Evolutionary conservation across 2,329 filamentous ascomycete species (phyloP).

Genomic region (Aspergillus versicolor): DNA sequence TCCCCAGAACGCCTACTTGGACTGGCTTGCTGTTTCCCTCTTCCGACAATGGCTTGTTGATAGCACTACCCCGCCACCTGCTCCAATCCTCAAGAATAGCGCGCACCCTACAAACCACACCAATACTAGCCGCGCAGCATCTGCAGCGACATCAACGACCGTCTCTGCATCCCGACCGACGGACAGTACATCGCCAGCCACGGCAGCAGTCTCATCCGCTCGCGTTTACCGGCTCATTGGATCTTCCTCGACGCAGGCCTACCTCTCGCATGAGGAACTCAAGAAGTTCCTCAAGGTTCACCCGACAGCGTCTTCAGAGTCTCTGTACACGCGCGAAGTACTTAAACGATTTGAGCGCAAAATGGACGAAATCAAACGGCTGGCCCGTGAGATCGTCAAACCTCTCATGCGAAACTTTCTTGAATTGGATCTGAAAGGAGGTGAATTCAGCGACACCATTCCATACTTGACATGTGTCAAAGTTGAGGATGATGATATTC

Average conservation of each 20-base stretch:
- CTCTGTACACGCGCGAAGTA: constrained; percentile 80
- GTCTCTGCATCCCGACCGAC: constrained; percentile 19
- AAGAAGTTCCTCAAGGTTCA: constrained; percentile 85
- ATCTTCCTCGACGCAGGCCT: constrained; percentile 58
- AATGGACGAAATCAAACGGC: constrained; percentile 81
- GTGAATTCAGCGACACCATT: constrained; percentile 41
- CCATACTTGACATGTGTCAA: constrained; percentile 66
- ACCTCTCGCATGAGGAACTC: constrained; percentile 81
- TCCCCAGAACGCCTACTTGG: constrained; percentile 75
- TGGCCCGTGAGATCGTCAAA: constrained; percentile 78
- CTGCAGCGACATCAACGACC: constrained; percentile 13
- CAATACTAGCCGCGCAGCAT: constrained; percentile 12
- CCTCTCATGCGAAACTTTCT: constrained; percentile 84
- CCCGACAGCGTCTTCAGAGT: constrained; percentile 56
- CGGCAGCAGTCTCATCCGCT: constrained; percentile 48
- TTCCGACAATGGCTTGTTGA: constrained; percentile 94
- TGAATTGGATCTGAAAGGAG: constrained; percentile 67
- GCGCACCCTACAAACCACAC: constrained; percentile 10
- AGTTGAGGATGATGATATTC: constrained; percentile 62
- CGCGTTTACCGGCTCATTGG: constrained; percentile 78
- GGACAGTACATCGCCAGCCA: constrained; percentile 20
- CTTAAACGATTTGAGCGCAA: constrained; percentile 80
- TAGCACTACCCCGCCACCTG: constrained; percentile 72
- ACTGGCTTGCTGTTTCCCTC: constrained; percentile 83
- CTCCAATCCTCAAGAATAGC: constrained; percentile 46